These are phyloP conservation scores for Gigaspora rosea DNA, from an alignment of 192 early-diverging fungal species.

Conservation along the genomic window DNA sequence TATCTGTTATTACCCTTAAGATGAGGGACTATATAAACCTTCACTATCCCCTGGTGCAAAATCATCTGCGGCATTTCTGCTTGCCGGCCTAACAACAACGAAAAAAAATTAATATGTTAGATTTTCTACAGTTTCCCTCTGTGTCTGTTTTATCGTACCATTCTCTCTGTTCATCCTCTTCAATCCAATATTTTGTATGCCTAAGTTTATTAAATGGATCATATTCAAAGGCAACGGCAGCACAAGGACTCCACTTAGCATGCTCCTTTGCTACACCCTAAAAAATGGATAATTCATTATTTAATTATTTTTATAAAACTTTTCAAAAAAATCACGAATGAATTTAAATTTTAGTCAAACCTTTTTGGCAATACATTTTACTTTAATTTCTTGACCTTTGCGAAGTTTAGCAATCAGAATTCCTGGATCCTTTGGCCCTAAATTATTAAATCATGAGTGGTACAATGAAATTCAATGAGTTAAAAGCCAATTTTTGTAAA, in stretches of 20 bases:
- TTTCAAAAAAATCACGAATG: not conserved
- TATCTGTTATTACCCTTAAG: no score
- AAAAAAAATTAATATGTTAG: not conserved
- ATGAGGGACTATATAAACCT: constrained; percentile 31
- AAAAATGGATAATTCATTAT: not conserved
- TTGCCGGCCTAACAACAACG: constrained; percentile 47
- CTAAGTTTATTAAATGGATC: constrained; percentile 94
- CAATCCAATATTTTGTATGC: constrained; percentile 93
- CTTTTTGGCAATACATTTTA: constrained; percentile 94
- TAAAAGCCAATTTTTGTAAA: not conserved
- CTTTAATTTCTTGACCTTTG: constrained; percentile 88
- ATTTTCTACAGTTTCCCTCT: not conserved
- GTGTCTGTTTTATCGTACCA: constrained; percentile 59
- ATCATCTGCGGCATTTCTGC: constrained; percentile 68
- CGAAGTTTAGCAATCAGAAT: constrained; percentile 87
- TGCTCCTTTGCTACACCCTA: constrained; percentile 94
- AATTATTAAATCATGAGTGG: not conserved
- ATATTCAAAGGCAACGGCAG: constrained; percentile 92
- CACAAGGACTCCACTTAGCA: constrained; percentile 94
- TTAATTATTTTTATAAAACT: not conserved
- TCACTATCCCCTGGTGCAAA: constrained; percentile 48
- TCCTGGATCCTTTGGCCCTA: constrained; percentile 65
- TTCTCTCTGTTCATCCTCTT: constrained; percentile 80
- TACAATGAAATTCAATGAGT: not conserved
- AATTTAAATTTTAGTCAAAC: constrained; percentile 11